Conservation (phyloP, 164 flowering plant genomes). For the Vitis riparia region DNA sequence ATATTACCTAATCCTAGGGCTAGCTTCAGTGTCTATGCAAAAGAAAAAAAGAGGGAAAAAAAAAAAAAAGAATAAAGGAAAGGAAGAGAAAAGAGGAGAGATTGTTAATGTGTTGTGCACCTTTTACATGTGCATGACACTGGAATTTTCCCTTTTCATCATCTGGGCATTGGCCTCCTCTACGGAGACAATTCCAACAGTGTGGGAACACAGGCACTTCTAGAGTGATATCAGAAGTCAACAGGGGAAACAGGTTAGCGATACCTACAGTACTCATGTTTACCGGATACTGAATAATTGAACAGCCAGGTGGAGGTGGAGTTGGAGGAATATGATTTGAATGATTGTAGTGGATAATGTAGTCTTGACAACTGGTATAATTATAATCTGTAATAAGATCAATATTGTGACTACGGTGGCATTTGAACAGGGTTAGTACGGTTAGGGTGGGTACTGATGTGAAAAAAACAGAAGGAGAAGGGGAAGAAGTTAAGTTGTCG, state of each 20-base stretch:
- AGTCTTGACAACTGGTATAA: neutral
- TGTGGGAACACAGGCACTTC: neutral
- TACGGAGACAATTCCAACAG: neutral
- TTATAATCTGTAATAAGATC: neutral
- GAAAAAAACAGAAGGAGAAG: neutral
- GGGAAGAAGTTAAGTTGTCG: constrained; percentile 3
- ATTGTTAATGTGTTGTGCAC: too few relatives aligned
- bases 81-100: too few relatives aligned
- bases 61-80: too few relatives aligned
- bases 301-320: constrained; percentile 2
- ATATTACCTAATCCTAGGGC: too few relatives aligned
- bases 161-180: constrained; percentile 9
- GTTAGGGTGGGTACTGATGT: neutral
- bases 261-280: neutral
- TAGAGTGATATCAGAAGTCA: neutral
- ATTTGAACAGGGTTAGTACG: constrained; percentile 7
- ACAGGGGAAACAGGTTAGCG: neutral
- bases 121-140: neutral
- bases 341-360: too few relatives aligned
- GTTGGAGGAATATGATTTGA: too few relatives aligned
- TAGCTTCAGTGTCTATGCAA: too few relatives aligned
- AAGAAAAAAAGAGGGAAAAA: too few relatives aligned
- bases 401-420: neutral
- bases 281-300: constrained; percentile 4
- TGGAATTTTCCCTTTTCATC: neutral